phyloP scores from a whole-genome alignment of 768 basidiomycete species.

The Rhodotorula toruloides region DNA sequence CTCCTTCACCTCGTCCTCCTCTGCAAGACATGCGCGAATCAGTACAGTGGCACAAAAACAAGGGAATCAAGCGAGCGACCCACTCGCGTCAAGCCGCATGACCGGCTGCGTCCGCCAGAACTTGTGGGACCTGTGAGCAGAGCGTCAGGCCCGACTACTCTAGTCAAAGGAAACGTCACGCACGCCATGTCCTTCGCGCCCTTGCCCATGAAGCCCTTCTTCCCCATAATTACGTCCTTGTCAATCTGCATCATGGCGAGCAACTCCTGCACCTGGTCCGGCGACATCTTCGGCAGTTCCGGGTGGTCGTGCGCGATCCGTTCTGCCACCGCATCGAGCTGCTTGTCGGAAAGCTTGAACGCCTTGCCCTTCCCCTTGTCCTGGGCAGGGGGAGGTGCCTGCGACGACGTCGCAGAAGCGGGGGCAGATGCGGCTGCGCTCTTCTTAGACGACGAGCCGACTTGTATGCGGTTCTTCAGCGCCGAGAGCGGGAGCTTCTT shows the following conservation, averaged over 20 bases:
- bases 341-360: conserved; percentile 57
- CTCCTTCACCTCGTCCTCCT: conserved; percentile 58
- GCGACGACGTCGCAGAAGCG: not conserved
- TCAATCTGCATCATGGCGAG: conserved; percentile 47
- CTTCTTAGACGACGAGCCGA: not conserved
- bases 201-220: conserved; percentile 66
- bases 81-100: conserved; percentile 65
- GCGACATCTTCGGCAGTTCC: conserved; percentile 62
- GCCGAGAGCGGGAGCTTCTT: conserved; percentile 29
- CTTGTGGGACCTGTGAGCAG: conserved; percentile 45
- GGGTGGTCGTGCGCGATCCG: conserved; percentile 59
- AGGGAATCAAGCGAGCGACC: not conserved
- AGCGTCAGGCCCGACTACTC: not conserved
- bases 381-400: not conserved
- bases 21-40: conserved; percentile 46
- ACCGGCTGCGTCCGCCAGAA: conserved; percentile 99
- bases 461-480: conserved; percentile 26
- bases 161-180: not conserved
- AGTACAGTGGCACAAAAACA: not conserved
- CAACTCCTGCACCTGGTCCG: conserved; percentile 70
- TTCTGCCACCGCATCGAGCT: conserved; percentile 64
- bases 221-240: conserved; percentile 72
- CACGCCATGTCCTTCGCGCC: conserved; percentile 66
- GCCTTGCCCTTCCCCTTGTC: conserved; percentile 36
- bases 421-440: not conserved